Percentiles rank a stretch among this genome's conserved stretches.
Conservation (phyloP, 2,329 filamentous ascomycete species). For the Hansfordia pulvinata region DNA sequence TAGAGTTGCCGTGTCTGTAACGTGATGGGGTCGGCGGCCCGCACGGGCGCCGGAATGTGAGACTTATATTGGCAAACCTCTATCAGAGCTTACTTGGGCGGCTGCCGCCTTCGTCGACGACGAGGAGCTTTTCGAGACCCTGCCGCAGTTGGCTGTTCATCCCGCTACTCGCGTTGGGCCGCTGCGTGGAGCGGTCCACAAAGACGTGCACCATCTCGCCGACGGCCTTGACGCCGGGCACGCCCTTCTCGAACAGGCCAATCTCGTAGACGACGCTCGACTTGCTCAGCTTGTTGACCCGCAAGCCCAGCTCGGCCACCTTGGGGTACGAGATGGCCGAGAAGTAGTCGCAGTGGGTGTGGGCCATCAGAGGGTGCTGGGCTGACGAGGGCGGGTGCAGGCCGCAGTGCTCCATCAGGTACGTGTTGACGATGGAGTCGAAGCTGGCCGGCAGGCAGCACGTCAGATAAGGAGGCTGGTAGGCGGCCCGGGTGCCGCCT, state of each 20-base stretch:
- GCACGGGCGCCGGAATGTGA: too few species aligned
- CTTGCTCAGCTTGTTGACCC: constrained; percentile 72
- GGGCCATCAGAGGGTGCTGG: constrained; percentile 74
- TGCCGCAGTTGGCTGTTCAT: constrained; percentile 46
- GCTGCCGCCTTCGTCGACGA: too few species aligned
- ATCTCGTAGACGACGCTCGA: constrained; percentile 87
- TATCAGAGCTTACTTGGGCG: too few species aligned
- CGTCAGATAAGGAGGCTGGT: too few species aligned
- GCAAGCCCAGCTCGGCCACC: constrained; percentile 65
- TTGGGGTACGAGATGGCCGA: constrained; percentile 70
- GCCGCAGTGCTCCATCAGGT: constrained; percentile 66
- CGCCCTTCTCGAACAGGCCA: constrained; percentile 66
- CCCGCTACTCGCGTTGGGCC: constrained; percentile 50
- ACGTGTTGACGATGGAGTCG: constrained; percentile 82
- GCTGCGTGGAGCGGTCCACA: constrained; percentile 59
- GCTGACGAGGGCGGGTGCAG: constrained; percentile 56
- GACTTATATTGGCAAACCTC: too few species aligned
- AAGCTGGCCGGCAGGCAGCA: too few species aligned
- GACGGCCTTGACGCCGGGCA: constrained; percentile 65
- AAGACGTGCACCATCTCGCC: constrained; percentile 83
- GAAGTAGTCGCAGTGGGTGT: constrained; percentile 78
- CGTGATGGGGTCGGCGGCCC: too few species aligned
- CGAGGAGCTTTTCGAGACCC: constrained; percentile 45
- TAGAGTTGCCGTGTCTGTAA: too few species aligned
- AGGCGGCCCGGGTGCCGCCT: too few species aligned